Evolutionary conservation across 169 alveolate species (phyloP).

Genomic region (Besnoitia besnoiti): DNA sequence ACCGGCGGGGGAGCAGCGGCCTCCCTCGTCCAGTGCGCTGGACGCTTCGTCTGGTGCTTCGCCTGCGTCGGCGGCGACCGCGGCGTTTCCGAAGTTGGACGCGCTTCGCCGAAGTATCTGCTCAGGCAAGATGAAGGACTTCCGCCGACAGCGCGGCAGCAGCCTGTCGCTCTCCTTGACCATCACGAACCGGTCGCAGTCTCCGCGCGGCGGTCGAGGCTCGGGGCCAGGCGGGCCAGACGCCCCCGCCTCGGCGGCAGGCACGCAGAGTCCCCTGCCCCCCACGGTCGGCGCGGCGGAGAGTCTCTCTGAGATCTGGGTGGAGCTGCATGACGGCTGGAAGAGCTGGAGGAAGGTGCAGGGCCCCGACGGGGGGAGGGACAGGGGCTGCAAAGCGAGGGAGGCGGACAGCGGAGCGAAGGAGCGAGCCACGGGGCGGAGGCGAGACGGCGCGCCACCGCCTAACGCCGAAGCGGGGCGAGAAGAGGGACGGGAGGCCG

Average conservation of each 20-base stretch:
- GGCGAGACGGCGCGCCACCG: neutral
- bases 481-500: neutral
- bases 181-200: neutral
- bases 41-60: neutral
- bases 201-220: neutral
- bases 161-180: neutral
- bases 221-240: neutral
- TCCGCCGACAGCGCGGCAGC: neutral
- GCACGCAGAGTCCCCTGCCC: no score
- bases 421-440: neutral
- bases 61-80: neutral
- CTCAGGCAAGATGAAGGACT: neutral
- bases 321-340: neutral
- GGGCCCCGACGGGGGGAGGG: neutral
- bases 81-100: neutral
- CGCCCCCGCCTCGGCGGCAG: neutral
- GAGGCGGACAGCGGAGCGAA: neutral
- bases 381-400: neutral
- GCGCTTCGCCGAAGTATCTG: neutral
- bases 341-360: neutral
- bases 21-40: neutral
- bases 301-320: no score
- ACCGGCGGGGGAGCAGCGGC: neutral
- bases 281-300: no score
- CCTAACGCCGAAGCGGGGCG: no score